phyloP scores from a whole-genome alignment of 108 stramenopile species.

The Cyclotella atomus region DNA sequence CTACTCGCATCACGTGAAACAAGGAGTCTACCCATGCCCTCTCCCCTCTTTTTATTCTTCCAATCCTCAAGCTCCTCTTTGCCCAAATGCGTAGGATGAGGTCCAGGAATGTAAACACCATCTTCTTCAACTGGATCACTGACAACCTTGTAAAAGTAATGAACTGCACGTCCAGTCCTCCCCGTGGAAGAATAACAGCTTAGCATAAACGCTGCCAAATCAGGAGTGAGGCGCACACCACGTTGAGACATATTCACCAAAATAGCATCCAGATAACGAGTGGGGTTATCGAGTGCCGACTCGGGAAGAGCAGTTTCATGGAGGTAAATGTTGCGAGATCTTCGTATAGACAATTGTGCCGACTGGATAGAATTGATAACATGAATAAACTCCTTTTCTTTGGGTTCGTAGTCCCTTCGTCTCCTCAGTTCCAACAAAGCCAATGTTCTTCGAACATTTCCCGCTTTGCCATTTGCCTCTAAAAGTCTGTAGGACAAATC shows the following conservation, averaged over 20 bases:
- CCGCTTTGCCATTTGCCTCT: constrained; percentile 86
- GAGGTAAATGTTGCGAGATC: constrained; percentile 71
- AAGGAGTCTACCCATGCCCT: constrained; percentile 27
- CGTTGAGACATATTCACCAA: constrained; percentile 83
- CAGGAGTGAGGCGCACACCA: constrained; percentile 58
- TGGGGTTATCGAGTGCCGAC: constrained; percentile 82
- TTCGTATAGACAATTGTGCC: constrained; percentile 62
- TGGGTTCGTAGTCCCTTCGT: constrained; percentile 58
- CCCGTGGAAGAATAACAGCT: constrained; percentile 70
- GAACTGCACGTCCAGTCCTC: constrained; percentile 70
- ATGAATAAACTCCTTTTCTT: constrained; percentile 62
- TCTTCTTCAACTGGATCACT: constrained; percentile 52
- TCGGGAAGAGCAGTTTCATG: constrained; percentile 60
- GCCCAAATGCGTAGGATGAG: constrained; percentile 47
- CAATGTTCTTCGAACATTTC: constrained; percentile 77
- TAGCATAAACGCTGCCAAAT: constrained; percentile 78
- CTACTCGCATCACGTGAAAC: neutral
- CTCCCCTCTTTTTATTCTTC: constrained; percentile 32
- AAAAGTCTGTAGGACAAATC: constrained; percentile 71
- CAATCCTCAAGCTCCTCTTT: constrained; percentile 42
- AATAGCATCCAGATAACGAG: constrained; percentile 88
- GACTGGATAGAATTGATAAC: constrained; percentile 70
- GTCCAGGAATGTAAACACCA: constrained; percentile 48
- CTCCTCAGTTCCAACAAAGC: constrained; percentile 66
- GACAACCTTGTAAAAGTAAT: constrained; percentile 80